Evolutionary conservation across 169 alveolate genomes (phyloP), one percentile per base, ranked within the genome.

Genomic region (Neospora caninum): DNA sequence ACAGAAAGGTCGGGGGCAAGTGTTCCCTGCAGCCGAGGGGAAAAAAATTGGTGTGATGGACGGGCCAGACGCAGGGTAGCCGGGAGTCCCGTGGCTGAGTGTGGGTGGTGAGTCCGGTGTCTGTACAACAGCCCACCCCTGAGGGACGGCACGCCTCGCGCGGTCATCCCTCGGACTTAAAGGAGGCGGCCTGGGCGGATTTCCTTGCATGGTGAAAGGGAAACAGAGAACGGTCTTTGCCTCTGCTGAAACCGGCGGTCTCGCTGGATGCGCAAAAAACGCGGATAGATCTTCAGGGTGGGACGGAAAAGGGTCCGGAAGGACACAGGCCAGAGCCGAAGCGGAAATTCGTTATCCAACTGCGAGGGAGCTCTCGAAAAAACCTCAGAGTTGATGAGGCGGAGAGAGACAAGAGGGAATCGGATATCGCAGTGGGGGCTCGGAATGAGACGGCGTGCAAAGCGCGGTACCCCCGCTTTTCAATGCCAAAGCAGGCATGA

Each of bases 61-160:
- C 27, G 86, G 86, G 39, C 86, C 86, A 64, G 34, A 7, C 4
- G 73, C 73, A 22, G 73, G 73, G n/a, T 64, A 64, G 73, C 73
- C 73, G 13, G 86, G 86, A 10, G 86, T 16, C 39, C 29, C 45
- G 86, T 36, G 31, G 43, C 86, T 43, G 39, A n/a, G 39, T 16
- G 86, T 1, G 86, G 86, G 9, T 78, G 49, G 7, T 43, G 86
- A 20, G 7, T 78, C 86, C 64, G 89, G 89, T 38, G 89, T 82
- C 89, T 82, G 89, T 36, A 82, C 89, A 41, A 82, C 89, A 0
- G 89, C 89, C 89, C 89, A 82, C 18, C 89, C 53, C 67, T 82
- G 54, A 9, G 89, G 89, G 41, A 7, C 41, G 45, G n/a, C 67
- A 18, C 64, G 89, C 89, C 25, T 41, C 64, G 54, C 25, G 58